Evolutionary conservation across 208 protist species (phyloP), one percentile per base, ranked within the genome.

Genomic region (Acanthamoeba sp.): DNA sequence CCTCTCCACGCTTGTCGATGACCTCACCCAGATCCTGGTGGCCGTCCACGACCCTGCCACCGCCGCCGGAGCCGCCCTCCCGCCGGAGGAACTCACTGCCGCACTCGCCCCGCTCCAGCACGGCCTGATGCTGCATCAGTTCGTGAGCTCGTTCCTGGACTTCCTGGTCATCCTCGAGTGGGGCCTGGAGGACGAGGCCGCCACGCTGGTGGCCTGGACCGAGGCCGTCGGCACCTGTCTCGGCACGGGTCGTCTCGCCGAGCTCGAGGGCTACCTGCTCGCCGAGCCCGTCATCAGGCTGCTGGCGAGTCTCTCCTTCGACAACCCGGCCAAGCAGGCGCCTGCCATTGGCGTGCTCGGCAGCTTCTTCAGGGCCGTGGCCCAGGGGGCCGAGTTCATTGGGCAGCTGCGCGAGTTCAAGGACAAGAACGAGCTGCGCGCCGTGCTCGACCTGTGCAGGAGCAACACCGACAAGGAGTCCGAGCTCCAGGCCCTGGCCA

Each of bases 391-490:
- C 0, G 78, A 87, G 20, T 91, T 91, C 40, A 52, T 91, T 24
- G 7, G 18, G 16, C 57, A 73, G 36, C 62, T 91, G 29, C 52
- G n/a, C 52, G 38, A 32, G n/a, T 91, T 73, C 62, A 48, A 69
- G 40, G 85, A 71, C 59, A 69, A 73, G 52, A 91, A 45, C 52
- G 85, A 69, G 42, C 52, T 91, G 57, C 85, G 52, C 27, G 85
- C 48, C n/a, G n/a, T 91, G 40, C 52, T 91, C 40, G 85, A 91
- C 18, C 62, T 91, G 85, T 91, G 85, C 36, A 91, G 34, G 85
- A 71, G 62, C 62, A 91, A 91, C 57, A 91, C 85, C 18, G 85
- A 91, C 29, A 91, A 91, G 29, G 85, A 91, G 34, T 66, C 62
- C 9, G 85, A 91, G 40, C 34, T 91, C 55, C 52, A 91, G 38